Evolutionary conservation across 805 yeast species (phyloP), one percentile per base, ranked within the genome.

Genomic region (Myxozyma neotropica): DNA sequence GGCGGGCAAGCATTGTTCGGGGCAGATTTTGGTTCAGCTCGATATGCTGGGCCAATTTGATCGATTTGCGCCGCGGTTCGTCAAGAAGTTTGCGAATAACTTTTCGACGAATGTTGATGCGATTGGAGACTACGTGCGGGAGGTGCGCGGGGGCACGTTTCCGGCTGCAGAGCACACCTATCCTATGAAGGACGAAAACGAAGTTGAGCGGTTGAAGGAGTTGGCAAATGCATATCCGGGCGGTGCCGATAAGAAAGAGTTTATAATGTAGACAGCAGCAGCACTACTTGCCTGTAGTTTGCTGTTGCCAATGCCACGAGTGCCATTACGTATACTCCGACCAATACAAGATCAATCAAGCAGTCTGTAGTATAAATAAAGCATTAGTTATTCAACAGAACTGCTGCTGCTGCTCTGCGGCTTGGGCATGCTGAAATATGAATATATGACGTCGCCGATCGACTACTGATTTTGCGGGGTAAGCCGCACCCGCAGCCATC

Each of bases 1-100:
- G 3, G 97, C 98, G 0, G 98, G 99, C 0, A 82, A 84, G 23
- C 75, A 75, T 7, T 86, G 93, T 7, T 82, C 88, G 36, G 98
- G 96, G 0, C 98, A 94, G 72, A 96, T 93, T 1, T 78, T 93
- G 39, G 99, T 93, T 0, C 85, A 88, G 72, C 82, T 89, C 3
- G 99, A 93, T 71, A 69, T 89, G 74, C 75, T 93, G 33, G 97
- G 97, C 8, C 77, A 74, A 1, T 77, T 78, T 51, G 83, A 83
- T 45, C 79, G 80, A 0, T 77, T 75, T 46, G 70, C 73, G 23
- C 88, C 88, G 1, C 88, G 87, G 70, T 92, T 94, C 73, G 93
- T 90, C 27, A 88, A 89, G 69, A 77, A 78, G 64, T 93, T 88
- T 71, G 78, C 79, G 44, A 71, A 83, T 64, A 76, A 85, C 46